phyloP scores from a whole-genome alignment of 768 basidiomycete genomes.

The Mycena latifolia region DNA sequence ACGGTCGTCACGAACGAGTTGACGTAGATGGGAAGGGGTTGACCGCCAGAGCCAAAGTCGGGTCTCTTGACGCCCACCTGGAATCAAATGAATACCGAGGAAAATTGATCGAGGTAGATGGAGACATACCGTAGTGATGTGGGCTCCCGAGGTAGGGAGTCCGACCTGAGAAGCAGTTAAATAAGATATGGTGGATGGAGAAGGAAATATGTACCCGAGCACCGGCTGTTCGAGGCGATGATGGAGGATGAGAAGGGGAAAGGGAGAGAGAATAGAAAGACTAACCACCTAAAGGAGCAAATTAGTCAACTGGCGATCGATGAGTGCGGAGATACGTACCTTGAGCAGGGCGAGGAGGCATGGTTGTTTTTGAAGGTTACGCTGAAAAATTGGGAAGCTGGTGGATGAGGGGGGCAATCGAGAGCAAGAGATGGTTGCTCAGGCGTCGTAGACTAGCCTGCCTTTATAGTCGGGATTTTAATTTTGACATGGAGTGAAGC shows the following conservation, averaged over 20 bases:
- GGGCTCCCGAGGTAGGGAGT: constrained; percentile 23
- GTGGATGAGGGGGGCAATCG: neutral
- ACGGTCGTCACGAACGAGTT: constrained; percentile 78
- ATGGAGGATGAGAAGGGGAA: neutral
- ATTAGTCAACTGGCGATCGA: neutral
- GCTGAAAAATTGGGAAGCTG: constrained; percentile 1
- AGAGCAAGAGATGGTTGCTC: constrained; percentile 1
- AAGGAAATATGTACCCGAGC: constrained; percentile 17
- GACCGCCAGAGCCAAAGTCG: constrained; percentile 70
- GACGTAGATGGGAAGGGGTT: constrained; percentile 51
- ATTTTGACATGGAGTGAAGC: constrained; percentile 27
- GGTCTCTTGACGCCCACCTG: constrained; percentile 76
- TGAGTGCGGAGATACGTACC: constrained; percentile 8
- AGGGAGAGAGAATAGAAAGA: neutral
- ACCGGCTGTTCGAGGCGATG: neutral
- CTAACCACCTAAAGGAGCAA: constrained; percentile 22
- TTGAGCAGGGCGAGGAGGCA: constrained; percentile 27
- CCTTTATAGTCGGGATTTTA: constrained; percentile 28
- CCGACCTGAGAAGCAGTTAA: constrained; percentile 2
- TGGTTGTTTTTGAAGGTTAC: constrained; percentile 9
- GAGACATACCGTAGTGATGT: constrained; percentile 30
- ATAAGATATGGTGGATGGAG: neutral
- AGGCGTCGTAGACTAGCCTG: neutral
- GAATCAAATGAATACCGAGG: neutral
- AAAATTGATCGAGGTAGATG: too few species aligned